Base-by-base conservation (phyloP, 2,329 filamentous ascomycete genomes). In the Fusarium nygamai region DNA sequence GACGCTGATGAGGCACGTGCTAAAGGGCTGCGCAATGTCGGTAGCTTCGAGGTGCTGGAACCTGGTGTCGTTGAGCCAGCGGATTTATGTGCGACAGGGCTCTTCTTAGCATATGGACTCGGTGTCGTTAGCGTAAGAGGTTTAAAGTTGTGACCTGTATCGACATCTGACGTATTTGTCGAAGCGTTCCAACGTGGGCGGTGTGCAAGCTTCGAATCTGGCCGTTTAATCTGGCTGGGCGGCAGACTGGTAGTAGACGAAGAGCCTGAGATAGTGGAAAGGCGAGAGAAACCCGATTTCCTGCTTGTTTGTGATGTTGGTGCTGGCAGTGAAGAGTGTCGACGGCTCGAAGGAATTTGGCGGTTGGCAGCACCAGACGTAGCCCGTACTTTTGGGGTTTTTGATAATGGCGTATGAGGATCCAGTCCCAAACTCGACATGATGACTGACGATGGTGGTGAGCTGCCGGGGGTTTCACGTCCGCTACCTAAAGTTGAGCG, bases 141-240 rank as follows among this genome's bases (percentile, higher is more conserved):
- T 76, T 90, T 92, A 83, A 91, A 92, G 80, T 90, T 90, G 80
- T 93, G 91, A 33, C 91, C 91, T n/a, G 89, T 88, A 38, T 92
- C 87, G n/a, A 91, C 84, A 69, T 91, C 88, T 12, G 84, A 84
- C 9, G 89, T 88, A 76, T 92, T 94, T 11, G 91, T 89, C 36
- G 91, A 93, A 17, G 78, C 79, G 78, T 92, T 96, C 94, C 94
- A 96, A 66, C 91, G 88, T 8, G 94, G 94, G 58, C 92, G 90
- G 64, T 88, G 86, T 65, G 88, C 80, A 39, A 86, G 74, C 17
- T 85, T 85, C 5, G 86, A 84, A 44, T 84, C 79, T 64, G 88
- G 84, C 58, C 87, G 85, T 62, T 86, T 80, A 56, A 84, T 78
- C 63, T 77, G 81, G 62, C 77, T 78, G 76, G 64, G 85, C 5